Base-by-base conservation (phyloP, 2,329 filamentous ascomycete genomes). In the Colletotrichum trifolii region DNA sequence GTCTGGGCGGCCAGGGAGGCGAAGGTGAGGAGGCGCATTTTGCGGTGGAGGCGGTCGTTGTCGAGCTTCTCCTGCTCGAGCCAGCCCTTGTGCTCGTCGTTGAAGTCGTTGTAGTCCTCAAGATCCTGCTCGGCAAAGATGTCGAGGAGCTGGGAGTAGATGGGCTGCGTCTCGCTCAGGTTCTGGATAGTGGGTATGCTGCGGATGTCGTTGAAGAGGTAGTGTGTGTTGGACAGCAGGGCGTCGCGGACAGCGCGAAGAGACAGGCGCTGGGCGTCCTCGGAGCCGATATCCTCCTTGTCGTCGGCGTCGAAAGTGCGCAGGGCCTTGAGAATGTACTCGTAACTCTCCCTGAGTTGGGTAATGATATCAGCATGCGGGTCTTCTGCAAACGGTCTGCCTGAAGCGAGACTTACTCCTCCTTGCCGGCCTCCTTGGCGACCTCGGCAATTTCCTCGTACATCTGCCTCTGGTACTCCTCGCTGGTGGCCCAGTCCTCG, bases 21-120 rank as follows among this genome's bases (percentile, higher is more conserved):
- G 70, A 99, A 91, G 12, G 96, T 98, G 64, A 99, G 87, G 49
- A 99, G 89, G 71, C 96, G 93, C 87, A 98, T 97, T 86, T 99
- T 99, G 79, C 91, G 93, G 85, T 94, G 89, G 70, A 98, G 87
- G 68, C 88, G 89, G 57, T 87, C 87, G 73, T 87, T 85, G 75
- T 97, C 90, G 53, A 90, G 86, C 69, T 88, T 87, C 74, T 93
- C 87, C 73, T 91, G 86, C 78, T 94, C 90, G 67, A 98, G 82
- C 82, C 93, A 97, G 68, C 90, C 91, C 69, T 92, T 87, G 80
- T 97, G 93, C 82, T 96, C 93, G 73, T 96, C 91, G 77, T 93
- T 89, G 84, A 98, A 98, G 80, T 97, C 94, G 78, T 93, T 92
- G 83, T 96, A 97, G 80, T 97, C 93, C 76, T 98, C 94, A 59